Percentiles rank a stretch among this genome's conserved stretches.
Evolutionary conservation across 2,329 filamentous ascomycete species (phyloP).

Genomic region (Plenodomus lindquistii): DNA sequence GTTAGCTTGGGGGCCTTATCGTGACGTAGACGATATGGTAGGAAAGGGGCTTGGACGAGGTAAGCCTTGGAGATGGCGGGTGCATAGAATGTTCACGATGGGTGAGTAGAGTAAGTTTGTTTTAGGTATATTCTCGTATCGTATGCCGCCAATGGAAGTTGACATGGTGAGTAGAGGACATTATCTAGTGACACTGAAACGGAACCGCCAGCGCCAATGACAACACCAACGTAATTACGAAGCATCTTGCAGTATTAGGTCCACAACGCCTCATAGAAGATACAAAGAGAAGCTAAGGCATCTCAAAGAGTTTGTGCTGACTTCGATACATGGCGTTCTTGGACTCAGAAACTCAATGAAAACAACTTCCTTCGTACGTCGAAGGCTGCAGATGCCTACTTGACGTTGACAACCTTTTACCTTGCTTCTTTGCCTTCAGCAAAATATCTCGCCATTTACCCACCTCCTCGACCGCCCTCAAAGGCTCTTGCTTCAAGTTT

Average conservation of each 20-base stretch:
- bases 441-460: slow-evolving; percentile 48
- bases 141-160: no score
- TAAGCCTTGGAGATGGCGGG: not conserved
- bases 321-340: no score
- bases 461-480: slow-evolving; percentile 49
- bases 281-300: no score
- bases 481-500: slow-evolving; percentile 54
- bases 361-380: no score
- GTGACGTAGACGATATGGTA: not conserved
- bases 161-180: no score
- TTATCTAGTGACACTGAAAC: no score
- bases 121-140: not conserved
- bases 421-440: slow-evolving; percentile 37
- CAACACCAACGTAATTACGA: no score
- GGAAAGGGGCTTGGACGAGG: not conserved
- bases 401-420: slow-evolving; percentile 18
- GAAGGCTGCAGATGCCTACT: not conserved
- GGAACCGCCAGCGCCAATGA: no score
- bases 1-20: not conserved
- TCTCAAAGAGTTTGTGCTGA: no score
- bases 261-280: no score
- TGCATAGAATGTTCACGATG: not conserved
- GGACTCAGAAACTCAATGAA: no score
- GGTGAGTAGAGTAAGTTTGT: not conserved
- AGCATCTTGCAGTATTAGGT: no score